A percentile compares a stretch with the other conserved stretches of the same genome.
These are phyloP conservation scores for Glaciozyma martinii DNA, from an alignment of 768 basidiomycete species.

Conservation along the genomic window DNA sequence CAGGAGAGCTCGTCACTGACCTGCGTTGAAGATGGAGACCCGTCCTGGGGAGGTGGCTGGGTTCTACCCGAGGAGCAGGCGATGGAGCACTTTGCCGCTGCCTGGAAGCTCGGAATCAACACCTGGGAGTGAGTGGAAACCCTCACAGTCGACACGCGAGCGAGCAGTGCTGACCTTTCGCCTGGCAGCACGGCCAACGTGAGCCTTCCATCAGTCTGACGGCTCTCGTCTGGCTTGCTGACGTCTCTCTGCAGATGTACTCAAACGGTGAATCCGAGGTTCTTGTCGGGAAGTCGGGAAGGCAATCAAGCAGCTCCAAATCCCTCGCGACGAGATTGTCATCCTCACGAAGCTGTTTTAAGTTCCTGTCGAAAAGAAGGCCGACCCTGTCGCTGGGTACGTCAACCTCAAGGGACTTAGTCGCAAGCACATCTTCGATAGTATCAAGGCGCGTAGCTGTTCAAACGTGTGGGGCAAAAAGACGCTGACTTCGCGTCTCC, in stretches of 20 bases:
- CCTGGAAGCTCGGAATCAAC: constrained; percentile 55
- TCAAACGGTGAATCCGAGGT: constrained; percentile 59
- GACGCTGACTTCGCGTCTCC: too few relatives aligned
- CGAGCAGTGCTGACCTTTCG: neutral
- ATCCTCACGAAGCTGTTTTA: constrained; percentile 65
- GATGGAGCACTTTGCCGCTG: constrained; percentile 50
- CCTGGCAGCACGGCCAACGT: constrained; percentile 38
- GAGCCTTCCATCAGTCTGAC: neutral
- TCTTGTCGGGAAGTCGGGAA: constrained; percentile 65
- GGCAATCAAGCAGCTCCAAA: constrained; percentile 56
- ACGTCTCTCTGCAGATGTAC: constrained; percentile 38
- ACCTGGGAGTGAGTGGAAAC: constrained; percentile 43
- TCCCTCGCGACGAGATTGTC: constrained; percentile 65
- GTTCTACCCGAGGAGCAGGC: constrained; percentile 43
- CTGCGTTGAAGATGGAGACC: neutral
- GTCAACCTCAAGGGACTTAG: constrained; percentile 46
- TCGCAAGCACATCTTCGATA: constrained; percentile 61
- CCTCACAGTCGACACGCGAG: too few relatives aligned
- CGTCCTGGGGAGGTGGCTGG: constrained; percentile 13
- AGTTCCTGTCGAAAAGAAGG: constrained; percentile 1
- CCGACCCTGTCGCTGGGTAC: constrained; percentile 41
- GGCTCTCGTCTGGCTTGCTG: too few relatives aligned
- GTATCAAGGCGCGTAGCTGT: constrained; percentile 39
- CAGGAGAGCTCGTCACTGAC: neutral
- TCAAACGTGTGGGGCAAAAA: too few relatives aligned